Evolutionary conservation across 768 basidiomycete species (phyloP), one percentile per base, ranked within the genome.

Genomic region (Suillus occidentalis): DNA sequence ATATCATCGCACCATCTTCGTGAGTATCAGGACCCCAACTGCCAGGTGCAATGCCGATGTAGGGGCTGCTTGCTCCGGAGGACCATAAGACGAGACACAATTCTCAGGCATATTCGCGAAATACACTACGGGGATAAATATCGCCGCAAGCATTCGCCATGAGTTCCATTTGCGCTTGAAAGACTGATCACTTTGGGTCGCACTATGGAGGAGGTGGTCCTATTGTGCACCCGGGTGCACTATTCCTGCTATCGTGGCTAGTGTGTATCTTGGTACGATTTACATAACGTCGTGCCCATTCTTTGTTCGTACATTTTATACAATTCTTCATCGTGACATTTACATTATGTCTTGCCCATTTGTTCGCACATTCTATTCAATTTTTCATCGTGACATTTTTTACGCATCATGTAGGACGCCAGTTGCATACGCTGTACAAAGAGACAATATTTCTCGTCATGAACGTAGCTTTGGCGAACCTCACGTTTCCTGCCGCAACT

Each of bases 21-120:
- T 55, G 53, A 55, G 34, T 20, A 55, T 55, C 53, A 55, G 53
- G 20, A 55, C 34, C 20, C 20, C 6, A 34, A 34, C 20, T 34
- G 53, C 20, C 53, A 36, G 20, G 53, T 55, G 34, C 53, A 20
- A 36, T 55, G 53, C n/a, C 53, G 31, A n/a, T 55, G 53, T 34
- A 36, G 34, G 12, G 53, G 53, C 6, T 55, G 53, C 34, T 12
- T 36, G 31, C 53, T 55, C 34, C 53, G 0, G 31, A 55, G 34
- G 20, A 55, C 53, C 20, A 55, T 55, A 55, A 34, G 53, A n/a
- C 31, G 53, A 34, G 53, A 55, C 34, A 55, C 31, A n/a, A 55
- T 55, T 7, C 53, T 34, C 20, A 34, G 53, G 20, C 53, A 55
- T n/a, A 55, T 55, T 34, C 53, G 53, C 20, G 53, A 55, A 55